Conservation (phyloP, 2,329 filamentous ascomycete genomes). For the Colletotrichum lupini region DNA sequence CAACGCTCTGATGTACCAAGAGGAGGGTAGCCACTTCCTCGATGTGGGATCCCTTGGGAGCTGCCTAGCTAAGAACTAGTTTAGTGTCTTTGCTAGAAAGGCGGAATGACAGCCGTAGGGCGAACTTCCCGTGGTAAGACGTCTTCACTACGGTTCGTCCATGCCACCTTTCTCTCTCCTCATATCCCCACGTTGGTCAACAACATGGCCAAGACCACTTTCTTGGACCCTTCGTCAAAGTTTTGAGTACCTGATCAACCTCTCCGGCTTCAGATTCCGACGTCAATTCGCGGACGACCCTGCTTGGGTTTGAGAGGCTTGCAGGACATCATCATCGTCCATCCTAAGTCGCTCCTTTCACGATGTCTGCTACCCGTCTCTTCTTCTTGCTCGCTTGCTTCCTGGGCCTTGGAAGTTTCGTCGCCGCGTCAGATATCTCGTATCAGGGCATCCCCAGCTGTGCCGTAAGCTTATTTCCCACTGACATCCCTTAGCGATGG, state of each 20-base stretch:
- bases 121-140: background rate
- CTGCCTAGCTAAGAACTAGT: background rate
- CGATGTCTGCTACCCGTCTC: conserved; percentile 17
- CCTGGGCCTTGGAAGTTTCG: background rate
- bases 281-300: background rate
- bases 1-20: background rate
- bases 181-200: background rate
- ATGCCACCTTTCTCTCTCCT: background rate
- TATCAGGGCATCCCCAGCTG: conserved; percentile 13
- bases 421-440: background rate
- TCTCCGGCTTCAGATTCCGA: background rate
- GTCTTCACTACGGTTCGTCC: background rate
- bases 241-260: background rate
- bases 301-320: background rate
- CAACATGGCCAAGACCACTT: conserved; percentile 1
- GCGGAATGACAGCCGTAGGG: background rate
- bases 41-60: background rate
- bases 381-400: conserved; percentile 19
- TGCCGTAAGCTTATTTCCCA: conserved; percentile 8
- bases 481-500: background rate
- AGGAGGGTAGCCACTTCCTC: conserved; percentile 1
- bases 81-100: background rate
- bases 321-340: background rate
- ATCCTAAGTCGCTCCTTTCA: background rate
- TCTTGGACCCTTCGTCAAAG: background rate